Evolutionary conservation across 352 stramenopile species (phyloP).

Genomic region (Blastocystis hominis): DNA sequence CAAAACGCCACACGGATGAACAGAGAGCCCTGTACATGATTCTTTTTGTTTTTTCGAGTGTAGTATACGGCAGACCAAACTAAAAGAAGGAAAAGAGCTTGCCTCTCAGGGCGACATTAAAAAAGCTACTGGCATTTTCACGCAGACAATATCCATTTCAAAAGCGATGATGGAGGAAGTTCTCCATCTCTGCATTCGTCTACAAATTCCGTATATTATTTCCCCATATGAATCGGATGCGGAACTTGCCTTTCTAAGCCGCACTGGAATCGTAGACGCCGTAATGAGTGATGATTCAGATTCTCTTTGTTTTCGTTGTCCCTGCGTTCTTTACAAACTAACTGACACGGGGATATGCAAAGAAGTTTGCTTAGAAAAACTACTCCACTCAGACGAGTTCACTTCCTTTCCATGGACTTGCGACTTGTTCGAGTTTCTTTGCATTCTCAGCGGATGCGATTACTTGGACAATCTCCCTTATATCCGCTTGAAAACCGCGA

Average conservation of each 20-base stretch:
- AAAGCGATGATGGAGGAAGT: slow-evolving; percentile 61
- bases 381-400: background rate
- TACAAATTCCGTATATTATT: slow-evolving; percentile 64
- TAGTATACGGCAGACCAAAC: background rate
- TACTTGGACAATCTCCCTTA: slow-evolving; percentile 72
- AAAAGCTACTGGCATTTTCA: slow-evolving; percentile 62
- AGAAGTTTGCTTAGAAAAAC: background rate
- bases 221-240: slow-evolving; percentile 93
- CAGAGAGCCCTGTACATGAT: background rate
- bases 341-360: background rate
- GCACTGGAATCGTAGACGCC: slow-evolving; percentile 73
- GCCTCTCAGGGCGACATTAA: slow-evolving; percentile 58
- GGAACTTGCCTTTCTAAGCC: slow-evolving; percentile 83
- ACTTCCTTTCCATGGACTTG: background rate
- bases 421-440: slow-evolving; percentile 64
- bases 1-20: slow-evolving; percentile 67
- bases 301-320: slow-evolving; percentile 83
- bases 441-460: slow-evolving; percentile 76
- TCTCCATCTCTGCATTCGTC: background rate
- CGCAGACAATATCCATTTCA: slow-evolving; percentile 63
- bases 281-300: slow-evolving; percentile 93
- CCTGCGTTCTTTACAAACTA: background rate
- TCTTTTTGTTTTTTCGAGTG: background rate
- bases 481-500: slow-evolving; percentile 69
- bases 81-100: slow-evolving; percentile 60